phyloP scores from a whole-genome alignment of 1,284 basidiomycete genomes.

The Apiotrichum laibachii region DNA sequence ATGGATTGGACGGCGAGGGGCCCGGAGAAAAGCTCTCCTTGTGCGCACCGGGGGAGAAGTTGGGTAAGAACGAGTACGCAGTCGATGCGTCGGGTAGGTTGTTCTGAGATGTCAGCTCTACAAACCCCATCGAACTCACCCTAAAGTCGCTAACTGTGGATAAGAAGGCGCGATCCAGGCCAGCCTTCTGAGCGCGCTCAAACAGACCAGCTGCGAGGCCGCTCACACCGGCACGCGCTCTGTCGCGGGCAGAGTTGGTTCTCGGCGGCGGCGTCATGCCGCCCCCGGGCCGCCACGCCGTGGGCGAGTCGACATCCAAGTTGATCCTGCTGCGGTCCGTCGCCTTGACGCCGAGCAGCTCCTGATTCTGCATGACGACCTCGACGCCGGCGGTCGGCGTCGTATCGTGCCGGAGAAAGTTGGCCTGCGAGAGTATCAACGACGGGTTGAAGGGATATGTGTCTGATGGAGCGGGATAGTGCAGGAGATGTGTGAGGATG shows the following conservation, averaged over 20 bases:
- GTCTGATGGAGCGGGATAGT: conserved; percentile 62
- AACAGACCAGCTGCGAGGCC: conserved; percentile 48
- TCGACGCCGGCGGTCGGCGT: conserved; percentile 69
- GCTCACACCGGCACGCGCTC: conserved; percentile 28
- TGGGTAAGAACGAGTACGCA: conserved; percentile 45
- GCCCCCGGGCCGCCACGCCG: conserved; percentile 1
- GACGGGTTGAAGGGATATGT: conserved; percentile 54
- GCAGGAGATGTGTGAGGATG: conserved; percentile 75
- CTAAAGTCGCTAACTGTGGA: conserved; percentile 47
- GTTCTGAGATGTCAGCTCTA: conserved; percentile 55
- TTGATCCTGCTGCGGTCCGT: conserved; percentile 2
- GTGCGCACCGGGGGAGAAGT: conserved; percentile 26
- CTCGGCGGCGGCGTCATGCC: conserved; percentile 2
- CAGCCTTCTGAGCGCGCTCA: conserved; percentile 50
- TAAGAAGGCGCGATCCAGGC: conserved; percentile 49
- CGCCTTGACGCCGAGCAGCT: conserved; percentile 65
- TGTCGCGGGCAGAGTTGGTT: conserved; percentile 1
- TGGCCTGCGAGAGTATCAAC: conserved; percentile 75
- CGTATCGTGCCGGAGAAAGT: conserved; percentile 70
- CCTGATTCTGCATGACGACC: conserved; percentile 74
- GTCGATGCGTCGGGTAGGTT: conserved; percentile 67
- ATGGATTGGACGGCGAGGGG: conserved; percentile 3
- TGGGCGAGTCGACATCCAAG: not conserved
- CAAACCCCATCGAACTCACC: conserved; percentile 25
- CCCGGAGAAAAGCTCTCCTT: conserved; percentile 35